Evolutionary conservation across 2,329 filamentous ascomycete genomes (phyloP).

Genomic region (Diaporthe sp.): DNA sequence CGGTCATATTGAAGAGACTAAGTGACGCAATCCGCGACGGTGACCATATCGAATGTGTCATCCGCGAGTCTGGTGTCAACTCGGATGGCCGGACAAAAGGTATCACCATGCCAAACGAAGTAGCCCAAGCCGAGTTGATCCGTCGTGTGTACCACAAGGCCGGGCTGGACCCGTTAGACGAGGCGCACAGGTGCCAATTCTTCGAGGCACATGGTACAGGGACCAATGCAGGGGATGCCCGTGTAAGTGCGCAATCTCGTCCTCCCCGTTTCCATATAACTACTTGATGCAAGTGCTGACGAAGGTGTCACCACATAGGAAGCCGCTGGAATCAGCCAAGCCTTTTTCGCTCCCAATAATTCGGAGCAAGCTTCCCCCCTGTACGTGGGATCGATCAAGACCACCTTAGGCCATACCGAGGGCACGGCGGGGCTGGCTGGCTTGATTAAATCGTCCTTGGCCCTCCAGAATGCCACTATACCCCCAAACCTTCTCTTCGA

Average conservation of each 20-base stretch:
- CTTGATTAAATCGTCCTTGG: slow-evolving; percentile 56
- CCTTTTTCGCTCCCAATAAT: too few relatives aligned
- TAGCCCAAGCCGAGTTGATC: slow-evolving; percentile 57
- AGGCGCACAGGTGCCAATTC: slow-evolving; percentile 52
- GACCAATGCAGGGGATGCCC: slow-evolving; percentile 43
- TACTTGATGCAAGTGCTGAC: too few relatives aligned
- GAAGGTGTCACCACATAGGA: too few relatives aligned
- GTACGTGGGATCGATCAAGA: slow-evolving; percentile 51
- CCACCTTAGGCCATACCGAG: slow-evolving; percentile 49
- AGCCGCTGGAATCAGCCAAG: too few relatives aligned
- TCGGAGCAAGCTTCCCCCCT: slow-evolving; percentile 28
- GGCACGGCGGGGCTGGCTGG: slow-evolving; percentile 63
- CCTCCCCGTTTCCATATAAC: too few relatives aligned
- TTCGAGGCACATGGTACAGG: slow-evolving; percentile 60
- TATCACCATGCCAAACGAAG: slow-evolving; percentile 51
- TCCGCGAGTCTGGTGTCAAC: slow-evolving; percentile 58
- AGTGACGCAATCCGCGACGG: slow-evolving; percentile 62
- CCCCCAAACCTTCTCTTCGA: slow-evolving; percentile 55
- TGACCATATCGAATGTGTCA: slow-evolving; percentile 55
- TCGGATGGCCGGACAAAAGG: slow-evolving; percentile 61
- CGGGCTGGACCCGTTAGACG: slow-evolving; percentile 50
- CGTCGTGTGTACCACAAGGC: slow-evolving; percentile 53
- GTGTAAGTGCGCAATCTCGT: too few relatives aligned
- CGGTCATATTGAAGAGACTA: slow-evolving; percentile 61
- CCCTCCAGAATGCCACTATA: slow-evolving; percentile 52